Conservation (phyloP, 2,329 filamentous ascomycete genomes). For the Claviceps pusilla region DNA sequence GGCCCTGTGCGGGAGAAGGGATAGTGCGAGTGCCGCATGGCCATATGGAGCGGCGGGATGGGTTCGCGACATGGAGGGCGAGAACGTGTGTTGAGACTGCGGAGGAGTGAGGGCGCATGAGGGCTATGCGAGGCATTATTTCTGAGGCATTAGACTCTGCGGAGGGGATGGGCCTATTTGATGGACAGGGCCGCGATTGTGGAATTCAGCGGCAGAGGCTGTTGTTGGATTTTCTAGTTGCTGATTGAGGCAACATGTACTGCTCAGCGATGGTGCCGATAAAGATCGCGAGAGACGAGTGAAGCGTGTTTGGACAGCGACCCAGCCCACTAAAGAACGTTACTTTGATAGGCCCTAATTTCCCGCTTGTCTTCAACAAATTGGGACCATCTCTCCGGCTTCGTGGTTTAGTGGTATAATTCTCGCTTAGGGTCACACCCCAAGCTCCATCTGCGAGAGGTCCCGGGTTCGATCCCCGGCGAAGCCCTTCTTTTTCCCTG, state of each 20-base stretch:
- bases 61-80: neutral
- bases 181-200: no score
- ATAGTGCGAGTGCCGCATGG: neutral
- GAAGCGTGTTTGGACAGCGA: no score
- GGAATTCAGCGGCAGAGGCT: no score
- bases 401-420: slow-evolving; percentile 7
- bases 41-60: neutral
- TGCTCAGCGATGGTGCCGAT: no score
- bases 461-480: slow-evolving; percentile 7
- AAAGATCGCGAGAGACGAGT: no score
- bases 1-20: neutral
- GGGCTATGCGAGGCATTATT: slow-evolving; percentile 1
- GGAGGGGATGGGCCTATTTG: neutral
- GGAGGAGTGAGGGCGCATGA: neutral
- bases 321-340: no score
- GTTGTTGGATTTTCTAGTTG: no score
- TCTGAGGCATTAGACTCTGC: neutral
- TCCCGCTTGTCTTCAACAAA: rapidly evolving
- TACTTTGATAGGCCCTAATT: rapidly evolving
- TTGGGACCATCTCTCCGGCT: neutral
- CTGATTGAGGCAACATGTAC: no score
- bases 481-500: neutral
- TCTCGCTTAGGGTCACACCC: slow-evolving; percentile 6
- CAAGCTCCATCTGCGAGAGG: slow-evolving; percentile 5
- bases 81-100: neutral